Evolutionary conservation across 345 rosid genomes (phyloP), one percentile per base, ranked within the genome.

Genomic region (Arabidopsis suecica): DNA sequence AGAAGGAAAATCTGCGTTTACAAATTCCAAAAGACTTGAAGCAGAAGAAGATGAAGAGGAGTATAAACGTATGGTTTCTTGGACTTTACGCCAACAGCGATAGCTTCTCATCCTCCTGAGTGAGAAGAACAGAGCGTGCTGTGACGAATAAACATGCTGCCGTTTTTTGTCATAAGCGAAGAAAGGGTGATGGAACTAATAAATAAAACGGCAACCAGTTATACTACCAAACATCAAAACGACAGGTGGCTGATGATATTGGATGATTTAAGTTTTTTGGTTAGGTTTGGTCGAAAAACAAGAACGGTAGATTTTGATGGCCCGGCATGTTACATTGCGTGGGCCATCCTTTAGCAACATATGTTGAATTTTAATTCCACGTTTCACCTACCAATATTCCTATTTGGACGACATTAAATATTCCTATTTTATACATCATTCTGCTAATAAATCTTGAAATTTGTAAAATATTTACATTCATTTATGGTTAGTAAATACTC

Each of bases 1-100:
- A 32, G 54, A 65, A 55, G 81, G 68, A 65, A 81, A 73, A 74
- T 48, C 80, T 33, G 41, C 65, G 42, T 65, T 47, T 51, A 68
- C 10, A 7, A 63, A 69, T 1, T 59, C 57, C 48, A 80, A 16
- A 30, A 72, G 40, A 74, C 72, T 6, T 37, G 71, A 78, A 47
- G 61, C 0, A 36, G 66, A 40, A 10, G 68, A 61, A 56, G 69
- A 71, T 8, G 62, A 58, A n/a, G 56, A 61, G 47, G 68, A 58
- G 41, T 41, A 78, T 42, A 65, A 66, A 66, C 73, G 73, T 42
- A 65, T 12, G 9, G n/a, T 6, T 51, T 66, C 53, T 66, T 71
- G 55, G 10, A 51, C 25, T 58, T 78, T 71, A 50, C 57, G 81
- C 77, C 44, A 78, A 30, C 36, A 32, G 12, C 73, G 51, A 48